Percentiles rank a stretch among this genome's conserved stretches.
Conservation (phyloP, 441 rosid genomes). For the Biscutella laevigata region DNA sequence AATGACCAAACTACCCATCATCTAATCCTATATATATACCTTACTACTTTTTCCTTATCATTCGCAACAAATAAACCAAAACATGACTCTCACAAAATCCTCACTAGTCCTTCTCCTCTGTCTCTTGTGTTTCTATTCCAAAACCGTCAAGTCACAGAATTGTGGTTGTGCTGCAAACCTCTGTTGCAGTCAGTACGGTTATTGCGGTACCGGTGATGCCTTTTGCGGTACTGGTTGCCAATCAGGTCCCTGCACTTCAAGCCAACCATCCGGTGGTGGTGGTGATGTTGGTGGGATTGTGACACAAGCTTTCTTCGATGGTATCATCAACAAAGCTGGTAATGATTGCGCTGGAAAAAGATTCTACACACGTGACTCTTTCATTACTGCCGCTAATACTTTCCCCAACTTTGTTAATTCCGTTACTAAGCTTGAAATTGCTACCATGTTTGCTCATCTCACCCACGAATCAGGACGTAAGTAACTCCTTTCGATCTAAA, state of each 20-base stretch:
- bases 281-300: constrained; percentile 30
- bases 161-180: constrained; percentile 34
- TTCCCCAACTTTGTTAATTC: constrained; percentile 38
- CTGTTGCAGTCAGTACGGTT: constrained; percentile 39
- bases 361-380: constrained; percentile 40
- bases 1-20: constrained; percentile 19
- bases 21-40: not conserved
- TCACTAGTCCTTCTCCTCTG: constrained; percentile 12
- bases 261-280: too few relatives aligned
- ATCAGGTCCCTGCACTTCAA: constrained; percentile 51
- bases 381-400: constrained; percentile 29
- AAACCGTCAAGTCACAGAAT: constrained; percentile 31
- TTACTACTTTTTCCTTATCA: not conserved
- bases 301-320: constrained; percentile 32
- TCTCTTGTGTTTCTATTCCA: constrained; percentile 18
- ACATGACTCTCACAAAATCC: constrained; percentile 13
- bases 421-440: constrained; percentile 50
- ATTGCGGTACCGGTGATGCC: constrained; percentile 26
- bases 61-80: constrained; percentile 12
- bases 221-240: constrained; percentile 36
- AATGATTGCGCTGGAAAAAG: constrained; percentile 32
- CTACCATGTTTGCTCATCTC: constrained; percentile 60
- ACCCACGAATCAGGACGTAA: constrained; percentile 58
- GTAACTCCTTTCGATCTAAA: too few relatives aligned
- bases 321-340: constrained; percentile 33